Base-by-base conservation (phyloP, 371 early-diverging fungal genomes). In the Blakeslea trispora region DNA sequence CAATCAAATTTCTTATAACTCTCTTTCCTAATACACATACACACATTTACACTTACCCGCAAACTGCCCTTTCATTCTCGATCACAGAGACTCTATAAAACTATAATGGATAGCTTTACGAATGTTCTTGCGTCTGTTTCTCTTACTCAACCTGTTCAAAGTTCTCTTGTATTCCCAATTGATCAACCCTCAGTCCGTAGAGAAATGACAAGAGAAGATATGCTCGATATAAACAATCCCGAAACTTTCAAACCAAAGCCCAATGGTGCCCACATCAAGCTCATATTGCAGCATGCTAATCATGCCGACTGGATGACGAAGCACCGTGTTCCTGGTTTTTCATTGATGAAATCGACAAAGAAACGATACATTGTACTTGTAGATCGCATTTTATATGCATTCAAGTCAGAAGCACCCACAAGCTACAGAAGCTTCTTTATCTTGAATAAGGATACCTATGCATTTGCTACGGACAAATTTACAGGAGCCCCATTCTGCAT, bases 401-500 rank as follows among this genome's bases (percentile, higher is more conserved):
- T 71, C 52, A 75, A 75, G 45, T 50, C 59, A 3, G 72, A 71
- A 21, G 28, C 58, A 21, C 65, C 67, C 1, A 59, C 56, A 7
- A n/a, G 37, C 0, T 72, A 64, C 34, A 61, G 72, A 5, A 70
- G 69, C 22, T 75, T 71, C 45, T 52, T 72, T n/a, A 68, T 69
- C 41, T 24, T 75, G 13, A 69, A 61, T 23, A 55, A 60, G 15
- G 45, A 63, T 19, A 72, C 75, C 2, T 50, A 63, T 35, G 72
- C 65, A 5, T 75, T 67, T 50, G 70, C 68, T 8, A 71, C 72
- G n/a, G 72, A 75, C 55, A 60, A 57, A 10, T 55, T 75, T 21
- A 23, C 59, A 3, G 69, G 69, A 5, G 63, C 52, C 17, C 47
- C 62, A 0, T 69, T 64, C 23, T 75, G 75, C 28, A 59, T 75